phyloP scores from a whole-genome alignment of 2,329 filamentous ascomycete species.

The Aspergillus hiratsukae region DNA sequence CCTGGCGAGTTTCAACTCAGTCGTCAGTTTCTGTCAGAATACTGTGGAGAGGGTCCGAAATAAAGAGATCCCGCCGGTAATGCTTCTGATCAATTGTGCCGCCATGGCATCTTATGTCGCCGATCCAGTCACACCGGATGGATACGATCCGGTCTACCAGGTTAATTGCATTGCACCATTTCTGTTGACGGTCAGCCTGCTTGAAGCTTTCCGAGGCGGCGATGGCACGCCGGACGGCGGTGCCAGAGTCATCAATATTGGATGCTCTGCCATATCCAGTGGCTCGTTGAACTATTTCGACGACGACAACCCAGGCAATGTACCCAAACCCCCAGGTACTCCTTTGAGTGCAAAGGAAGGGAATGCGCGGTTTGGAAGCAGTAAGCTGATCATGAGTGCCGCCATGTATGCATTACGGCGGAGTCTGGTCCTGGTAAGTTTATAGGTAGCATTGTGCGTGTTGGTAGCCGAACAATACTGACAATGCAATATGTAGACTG shows the following conservation, averaged over 20 bases:
- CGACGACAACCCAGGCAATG: constrained; percentile 14
- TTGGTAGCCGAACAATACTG: not conserved
- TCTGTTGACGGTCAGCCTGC: constrained; percentile 31
- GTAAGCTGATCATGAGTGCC: constrained; percentile 31
- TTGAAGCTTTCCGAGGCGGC: constrained; percentile 34
- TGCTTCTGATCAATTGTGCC: constrained; percentile 30
- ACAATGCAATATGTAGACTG: constrained; percentile 18
- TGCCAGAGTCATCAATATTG: constrained; percentile 34
- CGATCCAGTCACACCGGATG: constrained; percentile 29
- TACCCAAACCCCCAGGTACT: constrained; percentile 18
- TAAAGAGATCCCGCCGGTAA: constrained; percentile 34
- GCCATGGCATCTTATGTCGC: constrained; percentile 30
- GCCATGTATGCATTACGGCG: constrained; percentile 35
- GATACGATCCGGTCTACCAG: constrained; percentile 35
- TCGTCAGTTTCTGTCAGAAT: constrained; percentile 26
- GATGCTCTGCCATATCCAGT: constrained; percentile 28
- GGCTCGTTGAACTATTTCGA: constrained; percentile 33
- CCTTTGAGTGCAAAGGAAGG: constrained; percentile 27
- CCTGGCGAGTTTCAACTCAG: constrained; percentile 29
- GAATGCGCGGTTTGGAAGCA: constrained; percentile 30
- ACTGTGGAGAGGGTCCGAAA: constrained; percentile 31
- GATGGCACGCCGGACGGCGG: constrained; percentile 27
- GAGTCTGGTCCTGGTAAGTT: constrained; percentile 31
- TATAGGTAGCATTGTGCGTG: not conserved
- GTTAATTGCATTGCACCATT: constrained; percentile 35